Evolutionary conservation across 768 basidiomycete genomes (phyloP), one percentile per base, ranked within the genome.

Genomic region (Boletus speciosus): DNA sequence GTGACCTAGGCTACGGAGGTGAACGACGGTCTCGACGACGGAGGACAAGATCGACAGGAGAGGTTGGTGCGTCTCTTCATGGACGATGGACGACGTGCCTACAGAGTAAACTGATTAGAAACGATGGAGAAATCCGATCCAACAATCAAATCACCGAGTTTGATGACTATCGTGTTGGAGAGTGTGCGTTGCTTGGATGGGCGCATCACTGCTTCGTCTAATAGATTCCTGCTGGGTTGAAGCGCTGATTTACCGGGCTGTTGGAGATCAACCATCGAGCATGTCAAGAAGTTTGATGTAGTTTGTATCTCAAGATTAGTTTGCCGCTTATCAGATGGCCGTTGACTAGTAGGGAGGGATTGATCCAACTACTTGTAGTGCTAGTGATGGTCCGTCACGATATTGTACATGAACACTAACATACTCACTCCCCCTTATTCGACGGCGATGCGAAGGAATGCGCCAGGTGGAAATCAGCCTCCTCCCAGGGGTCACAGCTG

Each of bases 31-130:
- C 71, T 99, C 96, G 32, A 95, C 94, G 42, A 98, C 78, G 0
- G 91, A 84, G 0, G 96, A 97, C 29, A 99, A 81, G 4, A 89
- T 90, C 4, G 95, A 91, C 1, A 99, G 79, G 21, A 97, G 78
- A 0, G 96, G 94, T 61, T 93, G 85, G 64, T 96, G 92, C 0
- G 96, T 96, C 48, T 81, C 85, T 70, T 97, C 91, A 71, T 95
- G 91, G 8, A 98, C 90, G 70, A 99, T 98, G 9, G 95, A 98
- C 0, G 97, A 96, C 2, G 94, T 93, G 51, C 97, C 95, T 57
- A 40, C 39, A 54, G 32, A 42, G 31, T 42, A 51, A 43, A 40
- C 10, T 5, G 29, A 58, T 63, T 37, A 69, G 50, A 49, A 47
- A 44, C 1, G 15, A n/a, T 23, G 19, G 27, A 31, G 19, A 27